Evolutionary conservation across 306 rosid species (phyloP).

Genomic region (Rosa chinensis): DNA sequence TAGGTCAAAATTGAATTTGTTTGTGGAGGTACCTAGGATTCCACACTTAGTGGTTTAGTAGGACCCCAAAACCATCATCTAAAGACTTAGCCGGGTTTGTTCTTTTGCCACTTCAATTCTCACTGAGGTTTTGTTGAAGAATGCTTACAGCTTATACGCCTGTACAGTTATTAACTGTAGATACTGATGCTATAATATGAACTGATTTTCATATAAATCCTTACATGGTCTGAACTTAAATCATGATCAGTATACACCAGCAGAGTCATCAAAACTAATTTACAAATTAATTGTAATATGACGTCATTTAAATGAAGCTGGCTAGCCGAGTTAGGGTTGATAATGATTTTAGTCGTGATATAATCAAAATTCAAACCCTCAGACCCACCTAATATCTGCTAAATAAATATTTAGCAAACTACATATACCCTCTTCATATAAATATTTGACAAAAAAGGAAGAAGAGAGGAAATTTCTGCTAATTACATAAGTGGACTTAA

Average conservation of each 20-base stretch:
- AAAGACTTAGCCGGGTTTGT: slow-evolving; percentile 16
- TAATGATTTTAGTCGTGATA: not conserved
- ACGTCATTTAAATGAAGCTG: not conserved
- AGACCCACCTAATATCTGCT: not conserved
- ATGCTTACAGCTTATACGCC: not conserved
- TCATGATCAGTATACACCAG: not conserved
- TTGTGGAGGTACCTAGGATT: slow-evolving; percentile 50
- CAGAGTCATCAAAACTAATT: not conserved
- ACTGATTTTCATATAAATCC: too few species aligned
- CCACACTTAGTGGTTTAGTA: slow-evolving; percentile 52
- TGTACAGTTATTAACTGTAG: not conserved
- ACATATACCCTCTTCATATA: too few species aligned
- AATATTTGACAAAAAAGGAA: not conserved
- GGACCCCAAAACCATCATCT: slow-evolving; percentile 41
- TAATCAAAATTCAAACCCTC: not conserved
- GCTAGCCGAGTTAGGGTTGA: not conserved
- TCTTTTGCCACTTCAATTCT: not conserved
- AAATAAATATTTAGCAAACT: not conserved
- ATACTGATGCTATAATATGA: too few species aligned
- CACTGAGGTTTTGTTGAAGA: not conserved
- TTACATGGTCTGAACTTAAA: too few species aligned
- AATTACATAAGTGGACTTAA: not conserved
- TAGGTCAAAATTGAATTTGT: slow-evolving; percentile 36
- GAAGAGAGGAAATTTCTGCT: not conserved
- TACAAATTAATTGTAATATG: not conserved